Evolutionary conservation across 371 early-diverging fungal species (phyloP).

Genomic region (Blastocladiella emersonii): DNA sequence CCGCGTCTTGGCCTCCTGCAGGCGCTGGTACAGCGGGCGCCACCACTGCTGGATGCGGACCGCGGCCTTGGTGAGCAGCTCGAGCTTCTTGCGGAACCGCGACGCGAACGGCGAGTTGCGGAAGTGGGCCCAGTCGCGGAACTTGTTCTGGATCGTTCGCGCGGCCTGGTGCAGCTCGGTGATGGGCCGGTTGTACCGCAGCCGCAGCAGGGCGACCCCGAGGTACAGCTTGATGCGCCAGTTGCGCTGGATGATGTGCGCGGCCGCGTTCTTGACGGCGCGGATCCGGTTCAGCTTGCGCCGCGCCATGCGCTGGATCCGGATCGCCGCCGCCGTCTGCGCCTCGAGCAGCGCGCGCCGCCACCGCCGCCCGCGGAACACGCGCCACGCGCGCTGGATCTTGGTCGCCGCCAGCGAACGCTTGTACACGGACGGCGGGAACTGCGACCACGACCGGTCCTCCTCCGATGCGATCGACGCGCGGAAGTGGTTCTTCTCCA

Average conservation of each 20-base stretch:
- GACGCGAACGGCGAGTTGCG: conserved; percentile 31
- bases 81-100: conserved; percentile 24
- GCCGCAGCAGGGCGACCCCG: conserved; percentile 28
- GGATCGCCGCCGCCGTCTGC: conserved; percentile 26
- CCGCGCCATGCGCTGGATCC: conserved; percentile 32
- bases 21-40: conserved; percentile 21
- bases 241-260: conserved; percentile 26
- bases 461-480: conserved; percentile 16
- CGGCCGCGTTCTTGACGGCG: conserved; percentile 24
- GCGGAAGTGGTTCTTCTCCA: conserved; percentile 27
- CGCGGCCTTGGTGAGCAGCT: conserved; percentile 21
- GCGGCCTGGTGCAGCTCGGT: conserved; percentile 28
- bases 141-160: conserved; percentile 24
- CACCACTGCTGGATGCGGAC: conserved; percentile 29
- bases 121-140: conserved; percentile 30
- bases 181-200: conserved; percentile 29
- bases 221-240: conserved; percentile 28
- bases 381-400: conserved; percentile 28
- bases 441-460: conserved; percentile 29
- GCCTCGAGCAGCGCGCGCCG: conserved; percentile 18
- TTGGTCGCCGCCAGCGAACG: conserved; percentile 27
- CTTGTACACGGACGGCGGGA: conserved; percentile 34
- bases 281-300: conserved; percentile 22
- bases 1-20: conserved; percentile 13
- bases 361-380: conserved; percentile 21